phyloP scores from a whole-genome alignment of 139 green algal genomes.

The Chloropicon primus region DNA sequence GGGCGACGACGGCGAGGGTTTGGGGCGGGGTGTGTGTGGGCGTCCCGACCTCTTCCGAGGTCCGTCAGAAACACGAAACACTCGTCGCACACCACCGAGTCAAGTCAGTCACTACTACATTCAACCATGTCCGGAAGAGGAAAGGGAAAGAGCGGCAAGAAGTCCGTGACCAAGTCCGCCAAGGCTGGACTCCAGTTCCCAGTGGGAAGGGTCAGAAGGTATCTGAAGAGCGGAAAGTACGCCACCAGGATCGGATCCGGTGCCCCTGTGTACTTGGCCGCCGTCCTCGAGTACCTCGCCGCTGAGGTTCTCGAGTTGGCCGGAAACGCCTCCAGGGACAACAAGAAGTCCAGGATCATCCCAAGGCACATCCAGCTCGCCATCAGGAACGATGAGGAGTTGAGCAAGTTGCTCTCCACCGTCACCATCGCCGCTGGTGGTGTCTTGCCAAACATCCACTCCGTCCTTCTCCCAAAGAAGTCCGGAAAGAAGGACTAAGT shows the following conservation, averaged over 20 bases:
- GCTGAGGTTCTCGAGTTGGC: slow-evolving; percentile 72
- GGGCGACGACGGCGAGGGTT: no score
- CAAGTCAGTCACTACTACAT: no score
- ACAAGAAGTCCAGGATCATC: slow-evolving; percentile 87
- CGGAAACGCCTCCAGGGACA: slow-evolving; percentile 77
- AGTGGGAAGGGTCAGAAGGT: slow-evolving; percentile 66
- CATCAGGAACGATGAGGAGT: slow-evolving; percentile 42
- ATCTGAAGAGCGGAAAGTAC: slow-evolving; percentile 77
- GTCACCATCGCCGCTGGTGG: slow-evolving; percentile 68
- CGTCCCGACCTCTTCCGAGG: not conserved
- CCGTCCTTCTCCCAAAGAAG: slow-evolving; percentile 64
- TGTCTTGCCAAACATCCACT: slow-evolving; percentile 76
- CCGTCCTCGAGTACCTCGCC: slow-evolving; percentile 72
- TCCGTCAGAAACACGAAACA: not conserved
- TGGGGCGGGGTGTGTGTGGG: not conserved
- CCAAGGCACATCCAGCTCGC: slow-evolving; percentile 42
- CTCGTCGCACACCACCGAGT: no score
- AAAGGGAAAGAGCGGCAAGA: slow-evolving; percentile 35
- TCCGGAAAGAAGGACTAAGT: slow-evolving; percentile 22
- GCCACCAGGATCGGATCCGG: slow-evolving; percentile 37
- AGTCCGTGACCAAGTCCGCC: slow-evolving; percentile 53
- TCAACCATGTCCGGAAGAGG: not conserved
- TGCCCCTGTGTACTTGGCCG: slow-evolving; percentile 57
- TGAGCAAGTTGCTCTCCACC: slow-evolving; percentile 45
- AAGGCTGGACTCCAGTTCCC: slow-evolving; percentile 87